Base-by-base conservation (phyloP, 495 filamentous ascomycete species). In the Annulohypoxylon moriforme region DNA sequence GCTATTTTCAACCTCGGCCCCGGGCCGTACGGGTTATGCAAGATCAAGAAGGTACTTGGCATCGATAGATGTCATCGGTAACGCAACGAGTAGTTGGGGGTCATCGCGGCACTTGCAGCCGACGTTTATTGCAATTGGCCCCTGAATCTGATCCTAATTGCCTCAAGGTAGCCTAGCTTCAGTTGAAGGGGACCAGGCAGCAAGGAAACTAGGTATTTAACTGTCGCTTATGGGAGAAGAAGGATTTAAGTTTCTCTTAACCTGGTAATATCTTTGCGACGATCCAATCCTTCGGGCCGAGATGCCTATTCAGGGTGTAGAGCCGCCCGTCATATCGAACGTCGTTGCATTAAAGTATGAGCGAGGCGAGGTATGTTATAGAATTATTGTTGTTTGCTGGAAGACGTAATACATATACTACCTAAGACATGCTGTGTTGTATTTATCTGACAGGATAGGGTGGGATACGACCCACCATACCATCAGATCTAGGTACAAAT, bases 261-360 rank as follows among this genome's bases (percentile, higher is more conserved):
- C 44, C 20, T 27, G 47, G 47, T 14, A 22, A 13, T 27, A 27
- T 22, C 20, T 27, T 29, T 29, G 0, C 25, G 40, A 36, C 25
- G 29, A 50, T 34, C 53, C 31, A 20, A 67, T 67, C 64, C 64
- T 67, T 47, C 64, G 64, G 64, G 31, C 64, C 55, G 55, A 59
- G 55, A 50, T 42, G 49, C 64, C 53, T 49, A 59, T 67, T 67
- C 24, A 20, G 55, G 55, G 31, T 22, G 2, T 36, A 40, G 55
- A 59, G 55, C 55, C 42, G 63, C 40, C n/a, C 34, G 33, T 27
- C 29, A 50, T 29, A 14, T 46, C 24, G 36, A 33, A 31, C 25
- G 60, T 64, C 34, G 49, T 56, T 20, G 40, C 42, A 59, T 47
- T 65, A 34, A 20, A 36, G 24, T 13, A 24, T 50, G 44, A 50